phyloP scores from a whole-genome alignment of 768 basidiomycete species.

The Tricholoma furcatifolium region DNA sequence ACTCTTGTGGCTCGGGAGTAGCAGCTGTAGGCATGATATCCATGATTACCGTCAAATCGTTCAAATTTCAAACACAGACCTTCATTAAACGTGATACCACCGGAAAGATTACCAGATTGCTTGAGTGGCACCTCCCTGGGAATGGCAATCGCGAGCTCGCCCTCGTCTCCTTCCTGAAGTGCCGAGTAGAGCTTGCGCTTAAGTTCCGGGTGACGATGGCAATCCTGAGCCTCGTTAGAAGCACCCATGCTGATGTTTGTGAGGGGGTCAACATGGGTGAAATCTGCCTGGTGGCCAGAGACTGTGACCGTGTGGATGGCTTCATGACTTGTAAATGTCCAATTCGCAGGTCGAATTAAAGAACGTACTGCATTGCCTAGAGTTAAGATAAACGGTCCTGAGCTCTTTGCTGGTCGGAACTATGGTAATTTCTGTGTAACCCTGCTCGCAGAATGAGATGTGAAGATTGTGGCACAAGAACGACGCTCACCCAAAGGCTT shows the following conservation, averaged over 20 bases:
- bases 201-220: constrained; percentile 87
- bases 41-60: background rate
- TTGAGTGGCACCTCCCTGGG: constrained; percentile 69
- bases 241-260: constrained; percentile 57
- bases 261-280: constrained; percentile 76
- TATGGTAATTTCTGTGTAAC: constrained; percentile 91
- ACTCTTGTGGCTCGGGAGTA: constrained; percentile 77
- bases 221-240: constrained; percentile 61
- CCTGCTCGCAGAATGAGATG: constrained; percentile 46
- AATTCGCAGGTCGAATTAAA: background rate
- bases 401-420: constrained; percentile 78
- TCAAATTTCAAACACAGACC: constrained; percentile 35
- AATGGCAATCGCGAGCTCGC: constrained; percentile 89
- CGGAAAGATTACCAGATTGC: constrained; percentile 48
- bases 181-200: constrained; percentile 92
- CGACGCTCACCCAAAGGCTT: constrained; percentile 66
- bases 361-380: constrained; percentile 79
- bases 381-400: constrained; percentile 83
- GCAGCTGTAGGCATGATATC: constrained; percentile 41
- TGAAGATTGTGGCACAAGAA: constrained; percentile 4
- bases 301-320: constrained; percentile 76
- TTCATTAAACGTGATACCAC: constrained; percentile 52
- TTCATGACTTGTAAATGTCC: constrained; percentile 29
- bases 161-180: constrained; percentile 88
- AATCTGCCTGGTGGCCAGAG: constrained; percentile 70